These are phyloP conservation scores for Rosa lucieae DNA, from an alignment of 306 rosid genomes.

Conservation along the genomic window DNA sequence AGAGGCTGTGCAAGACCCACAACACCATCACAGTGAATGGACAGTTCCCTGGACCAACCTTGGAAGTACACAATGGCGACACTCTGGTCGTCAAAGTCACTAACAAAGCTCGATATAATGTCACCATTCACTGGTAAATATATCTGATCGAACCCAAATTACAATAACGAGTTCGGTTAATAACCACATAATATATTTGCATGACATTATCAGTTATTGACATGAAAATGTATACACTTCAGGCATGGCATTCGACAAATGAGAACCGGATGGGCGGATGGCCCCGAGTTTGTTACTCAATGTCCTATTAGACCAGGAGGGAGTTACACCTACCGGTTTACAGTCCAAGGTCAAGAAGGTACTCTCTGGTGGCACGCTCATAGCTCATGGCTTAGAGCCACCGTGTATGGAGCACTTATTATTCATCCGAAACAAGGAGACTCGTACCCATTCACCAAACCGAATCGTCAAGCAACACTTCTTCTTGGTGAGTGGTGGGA, in stretches of 20 bases:
- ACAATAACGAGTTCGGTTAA: neutral
- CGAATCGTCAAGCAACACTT: conserved; percentile 4
- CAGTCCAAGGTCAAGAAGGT: conserved; percentile 33
- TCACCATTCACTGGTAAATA: conserved; percentile 78
- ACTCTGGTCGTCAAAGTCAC: conserved; percentile 68
- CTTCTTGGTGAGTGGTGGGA: conserved; percentile 10
- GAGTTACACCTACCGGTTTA: conserved; percentile 23
- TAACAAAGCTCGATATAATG: conserved; percentile 79
- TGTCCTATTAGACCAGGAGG: conserved; percentile 25
- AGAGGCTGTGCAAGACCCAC: conserved; percentile 97
- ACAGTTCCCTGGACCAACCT: conserved; percentile 84
- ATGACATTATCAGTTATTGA: neutral
- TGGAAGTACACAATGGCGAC: conserved; percentile 80
- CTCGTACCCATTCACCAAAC: conserved; percentile 20
- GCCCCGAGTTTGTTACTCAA: conserved; percentile 26
- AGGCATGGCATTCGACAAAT: conserved; percentile 31
- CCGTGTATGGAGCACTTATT: conserved; percentile 25
- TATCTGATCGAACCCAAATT: neutral
- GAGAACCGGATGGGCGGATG: conserved; percentile 28
- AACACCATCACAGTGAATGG: conserved; percentile 78
- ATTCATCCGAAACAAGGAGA: conserved; percentile 8
- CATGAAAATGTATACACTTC: neutral
- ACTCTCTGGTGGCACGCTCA: conserved; percentile 36
- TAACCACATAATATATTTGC: neutral
- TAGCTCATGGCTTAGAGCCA: conserved; percentile 31